Evolutionary conservation across 495 filamentous ascomycete genomes (phyloP), one percentile per base, ranked within the genome.

Genomic region (Aspergillus egyptiacus): DNA sequence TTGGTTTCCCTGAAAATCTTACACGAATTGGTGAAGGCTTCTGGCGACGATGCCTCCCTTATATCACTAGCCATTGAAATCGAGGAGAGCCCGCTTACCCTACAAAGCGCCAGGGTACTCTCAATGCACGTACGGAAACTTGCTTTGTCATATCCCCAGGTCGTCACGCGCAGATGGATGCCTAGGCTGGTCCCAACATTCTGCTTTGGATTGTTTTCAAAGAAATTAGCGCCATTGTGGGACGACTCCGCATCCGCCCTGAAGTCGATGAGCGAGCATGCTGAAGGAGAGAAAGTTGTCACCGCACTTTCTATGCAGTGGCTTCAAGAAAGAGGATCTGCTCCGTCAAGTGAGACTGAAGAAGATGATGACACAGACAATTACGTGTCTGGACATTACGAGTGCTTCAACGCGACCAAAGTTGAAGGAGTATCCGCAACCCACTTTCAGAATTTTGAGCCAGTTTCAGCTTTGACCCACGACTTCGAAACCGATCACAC

Each of bases 101-200:
- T 96, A 3, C 79, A 93, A 44, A 89, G 83, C 24, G 76, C 78
- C 32, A 78, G 93, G 14, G 76, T 79, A 2, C 71, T 93, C 14
- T 81, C 87, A 6, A 91, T 96, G 75, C 83, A 91, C 46, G 78
- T 94, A 32, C 84, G 93, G 27, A 89, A 85, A 54, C 76, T 97
- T 24, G 72, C 81, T 37, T 60, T 77, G 48, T 55, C 84, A 56
- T 86, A 81, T 66, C 58, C 78, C 46, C 62, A 70, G 63, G 57
- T 77, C 40, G 55, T 69, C 53, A 58, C 70, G 17, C 74, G 75
- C 39, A 75, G 73, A 10, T 89, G 84, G 83, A 71, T 95, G 57
- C 68, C 78, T 24, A 74, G 72, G 54, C 74, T 91, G 5, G 75
- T 96, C 23, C 86, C 90, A 1, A 72, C 81, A 11, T 96, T 89